Evolutionary conservation across 2,329 filamentous ascomycete genomes (phyloP), one percentile per base, ranked within the genome.

Genomic region (Aspergillus pseudotamarii): DNA sequence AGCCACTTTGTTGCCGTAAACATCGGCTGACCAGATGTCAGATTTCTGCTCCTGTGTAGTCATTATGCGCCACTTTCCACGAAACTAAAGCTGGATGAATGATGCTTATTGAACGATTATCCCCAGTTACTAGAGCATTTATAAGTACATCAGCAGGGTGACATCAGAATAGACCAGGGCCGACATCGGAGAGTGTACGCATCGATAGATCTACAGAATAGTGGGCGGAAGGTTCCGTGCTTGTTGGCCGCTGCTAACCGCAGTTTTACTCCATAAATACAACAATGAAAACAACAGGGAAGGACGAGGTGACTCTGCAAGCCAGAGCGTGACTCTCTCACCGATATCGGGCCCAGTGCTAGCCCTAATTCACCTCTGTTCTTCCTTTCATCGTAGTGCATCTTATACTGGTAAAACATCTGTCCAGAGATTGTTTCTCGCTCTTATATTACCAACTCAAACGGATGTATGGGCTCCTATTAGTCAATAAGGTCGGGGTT

Each of bases 21-120:
- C 34, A 23, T 55, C 51, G 34, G 51, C 51, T 16, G 51, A 55
- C 51, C 51, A 55, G 32, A 55, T 55, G 11, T 55, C 51, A 10
- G n/a, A 2, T 14, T 55, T 55, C 14, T 55, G 16, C 10, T 41
- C 21, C 12, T 38, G 19, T 26, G 32, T 19, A 28, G 32, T 26
- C 51, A 55, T 38, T 12, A 38, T 55, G 11, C 4, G 16, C 2
- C 11, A 34, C 14, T 55, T 28, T n/a, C 6, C 16, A 12, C 9
- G 4, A 10, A 51, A 26, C 3, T 3, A 28, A 26, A 28, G 45
- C 6, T 26, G 1, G 12, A 26, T 23, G 1, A 19, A 26, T 14
- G 26, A 21, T 32, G 19, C 6, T 51, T 6, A 11, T 34, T 28
- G 34, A 11, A 11, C 21, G 3, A 3, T 12, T 11, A 51, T 11